These are phyloP conservation scores for Zalaria sp. DNA, from an alignment of 2,329 filamentous ascomycete genomes.

Conservation along the genomic window DNA sequence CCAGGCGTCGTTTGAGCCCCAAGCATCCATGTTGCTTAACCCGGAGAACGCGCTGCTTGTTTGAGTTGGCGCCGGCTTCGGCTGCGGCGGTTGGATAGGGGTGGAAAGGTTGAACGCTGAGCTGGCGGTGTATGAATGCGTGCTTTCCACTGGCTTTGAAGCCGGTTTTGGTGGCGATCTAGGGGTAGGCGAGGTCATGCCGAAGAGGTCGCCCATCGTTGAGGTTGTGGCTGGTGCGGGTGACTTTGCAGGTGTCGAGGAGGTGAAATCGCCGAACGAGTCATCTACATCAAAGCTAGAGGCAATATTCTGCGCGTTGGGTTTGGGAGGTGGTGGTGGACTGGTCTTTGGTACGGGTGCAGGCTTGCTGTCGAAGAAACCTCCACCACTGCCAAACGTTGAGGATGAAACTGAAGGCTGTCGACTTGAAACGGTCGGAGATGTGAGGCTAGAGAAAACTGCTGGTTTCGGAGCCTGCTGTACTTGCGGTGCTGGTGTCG, in stretches of 20 bases:
- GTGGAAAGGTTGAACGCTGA: conserved; percentile 75
- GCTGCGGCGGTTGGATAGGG: conserved; percentile 23
- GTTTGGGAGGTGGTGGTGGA: conserved; percentile 16
- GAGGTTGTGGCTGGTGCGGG: conserved; percentile 32
- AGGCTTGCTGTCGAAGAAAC: conserved; percentile 65
- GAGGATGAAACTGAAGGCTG: conserved; percentile 21
- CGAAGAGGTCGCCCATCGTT: conserved; percentile 62
- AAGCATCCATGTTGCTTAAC: conserved; percentile 53
- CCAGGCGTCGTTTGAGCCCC: conserved; percentile 79
- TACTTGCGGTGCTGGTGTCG: conserved; percentile 22
- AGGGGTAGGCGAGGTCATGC: conserved; percentile 46
- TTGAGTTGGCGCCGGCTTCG: conserved; percentile 16
- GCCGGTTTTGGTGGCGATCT: conserved; percentile 16
- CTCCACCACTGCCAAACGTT: conserved; percentile 47
- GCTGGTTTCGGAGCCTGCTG: conserved; percentile 38
- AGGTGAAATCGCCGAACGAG: conserved; percentile 43
- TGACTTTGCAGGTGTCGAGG: conserved; percentile 39
- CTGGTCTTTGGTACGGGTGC: conserved; percentile 24
- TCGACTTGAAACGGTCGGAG: conserved; percentile 35
- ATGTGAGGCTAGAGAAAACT: conserved; percentile 50
- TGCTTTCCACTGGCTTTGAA: conserved; percentile 5
- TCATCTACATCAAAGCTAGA: conserved; percentile 31
- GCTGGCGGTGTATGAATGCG: conserved; percentile 22
- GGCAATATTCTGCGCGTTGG: conserved; percentile 32
- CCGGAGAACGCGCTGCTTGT: conserved; percentile 24